These are phyloP conservation scores for Myxozyma vanderwaltii DNA, from an alignment of 805 yeast genomes.

Conservation along the genomic window DNA sequence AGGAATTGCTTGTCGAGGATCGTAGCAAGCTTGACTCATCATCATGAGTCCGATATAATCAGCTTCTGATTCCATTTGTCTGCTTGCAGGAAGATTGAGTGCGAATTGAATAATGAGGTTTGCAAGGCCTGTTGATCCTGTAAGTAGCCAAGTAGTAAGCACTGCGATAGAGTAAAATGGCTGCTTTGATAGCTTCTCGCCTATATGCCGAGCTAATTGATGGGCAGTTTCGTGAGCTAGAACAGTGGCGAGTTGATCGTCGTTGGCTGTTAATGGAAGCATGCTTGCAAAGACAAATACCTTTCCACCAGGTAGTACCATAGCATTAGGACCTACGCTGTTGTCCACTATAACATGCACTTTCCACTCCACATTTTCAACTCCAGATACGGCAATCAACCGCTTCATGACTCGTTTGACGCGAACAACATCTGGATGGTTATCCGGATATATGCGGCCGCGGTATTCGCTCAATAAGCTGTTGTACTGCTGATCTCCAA, in stretches of 20 bases:
- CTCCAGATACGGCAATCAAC: conserved; percentile 51
- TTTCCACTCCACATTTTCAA: conserved; percentile 59
- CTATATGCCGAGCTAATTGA: conserved; percentile 88
- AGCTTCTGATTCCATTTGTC: conserved; percentile 96
- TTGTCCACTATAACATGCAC: conserved; percentile 77
- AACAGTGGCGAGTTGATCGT: conserved; percentile 94
- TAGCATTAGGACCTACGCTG: conserved; percentile 87
- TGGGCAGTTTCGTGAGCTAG: conserved; percentile 92
- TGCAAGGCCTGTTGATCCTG: conserved; percentile 56
- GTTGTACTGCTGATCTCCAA: conserved; percentile 47
- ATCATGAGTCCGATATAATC: conserved; percentile 91
- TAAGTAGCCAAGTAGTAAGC: conserved; percentile 55
- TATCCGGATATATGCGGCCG: conserved; percentile 57
- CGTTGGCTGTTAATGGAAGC: conserved; percentile 72
- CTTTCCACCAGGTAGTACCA: conserved; percentile 94
- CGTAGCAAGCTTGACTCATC: conserved; percentile 86
- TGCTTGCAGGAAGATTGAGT: conserved; percentile 77
- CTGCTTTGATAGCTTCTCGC: conserved; percentile 75
- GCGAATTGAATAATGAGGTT: conserved; percentile 50
- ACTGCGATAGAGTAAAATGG: conserved; percentile 68
- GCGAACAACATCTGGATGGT: conserved; percentile 59
- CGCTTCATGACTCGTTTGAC: conserved; percentile 66
- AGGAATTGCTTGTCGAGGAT: conserved; percentile 70
- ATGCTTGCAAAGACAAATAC: conserved; percentile 86
- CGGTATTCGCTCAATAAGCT: conserved; percentile 60